Conservation (phyloP, 768 basidiomycete genomes). For the Mrakia frigida region DNA sequence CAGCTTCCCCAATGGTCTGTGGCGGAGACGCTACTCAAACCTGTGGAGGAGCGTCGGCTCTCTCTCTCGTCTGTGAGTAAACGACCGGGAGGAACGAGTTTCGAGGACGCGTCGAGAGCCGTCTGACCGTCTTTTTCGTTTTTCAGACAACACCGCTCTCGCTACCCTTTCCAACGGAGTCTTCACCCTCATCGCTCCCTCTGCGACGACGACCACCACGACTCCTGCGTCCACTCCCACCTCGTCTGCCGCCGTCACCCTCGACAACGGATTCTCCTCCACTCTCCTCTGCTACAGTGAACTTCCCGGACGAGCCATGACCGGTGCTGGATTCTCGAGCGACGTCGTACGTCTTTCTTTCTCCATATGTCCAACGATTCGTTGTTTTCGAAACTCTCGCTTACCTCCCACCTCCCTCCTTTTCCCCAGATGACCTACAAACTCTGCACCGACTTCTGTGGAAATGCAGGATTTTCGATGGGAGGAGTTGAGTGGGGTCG, state of each 20-base stretch:
- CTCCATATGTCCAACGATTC: not conserved
- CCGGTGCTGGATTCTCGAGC: not conserved
- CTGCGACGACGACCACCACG: not conserved
- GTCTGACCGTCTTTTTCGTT: not conserved
- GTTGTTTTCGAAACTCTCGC: not conserved
- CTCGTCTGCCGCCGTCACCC: not conserved
- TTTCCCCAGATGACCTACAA: slow-evolving; percentile 12
- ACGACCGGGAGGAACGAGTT: too few species aligned
- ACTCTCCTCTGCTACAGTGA: slow-evolving; percentile 15
- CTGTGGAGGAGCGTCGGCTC: slow-evolving; percentile 32
- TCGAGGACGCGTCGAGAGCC: too few species aligned
- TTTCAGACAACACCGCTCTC: slow-evolving; percentile 8
- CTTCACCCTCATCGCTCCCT: not conserved
- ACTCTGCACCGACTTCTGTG: slow-evolving; percentile 26
- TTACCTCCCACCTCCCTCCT: not conserved
- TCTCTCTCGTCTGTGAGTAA: slow-evolving; percentile 31
- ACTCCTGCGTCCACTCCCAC: not conserved
- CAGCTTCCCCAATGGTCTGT: slow-evolving; percentile 23
- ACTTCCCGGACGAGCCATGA: slow-evolving; percentile 18
- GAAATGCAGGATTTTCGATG: not conserved
- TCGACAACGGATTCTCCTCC: not conserved
- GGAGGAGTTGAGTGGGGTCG: slow-evolving; percentile 22
- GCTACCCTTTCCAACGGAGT: not conserved
- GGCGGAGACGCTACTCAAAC: slow-evolving; percentile 13
- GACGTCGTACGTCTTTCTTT: not conserved